phyloP scores from a whole-genome alignment of 805 yeast genomes.

The Saccharomycopsis sp. region DNA sequence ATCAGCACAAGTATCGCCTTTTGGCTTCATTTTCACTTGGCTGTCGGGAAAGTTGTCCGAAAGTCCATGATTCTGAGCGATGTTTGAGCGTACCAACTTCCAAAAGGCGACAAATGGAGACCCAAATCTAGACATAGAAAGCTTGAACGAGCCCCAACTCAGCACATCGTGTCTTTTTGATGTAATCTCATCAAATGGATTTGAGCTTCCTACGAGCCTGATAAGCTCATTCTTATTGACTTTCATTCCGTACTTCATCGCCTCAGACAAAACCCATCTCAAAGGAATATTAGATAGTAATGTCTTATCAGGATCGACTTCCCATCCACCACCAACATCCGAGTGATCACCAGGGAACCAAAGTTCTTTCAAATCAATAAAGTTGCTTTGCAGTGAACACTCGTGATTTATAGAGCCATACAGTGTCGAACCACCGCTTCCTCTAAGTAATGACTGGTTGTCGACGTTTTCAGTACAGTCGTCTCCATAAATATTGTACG shows the following conservation, averaged over 20 bases:
- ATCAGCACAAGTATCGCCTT: not conserved
- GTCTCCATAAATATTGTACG: constrained; percentile 12
- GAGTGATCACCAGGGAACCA: constrained; percentile 71
- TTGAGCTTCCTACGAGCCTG: constrained; percentile 35
- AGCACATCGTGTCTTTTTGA: constrained; percentile 49
- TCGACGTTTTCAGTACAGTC: constrained; percentile 5
- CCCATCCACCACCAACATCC: constrained; percentile 68
- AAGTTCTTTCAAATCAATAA: constrained; percentile 39
- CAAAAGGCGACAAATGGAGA: not conserved
- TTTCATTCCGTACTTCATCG: constrained; percentile 42
- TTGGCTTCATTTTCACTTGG: not conserved
- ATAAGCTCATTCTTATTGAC: constrained; percentile 38
- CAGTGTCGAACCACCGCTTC: not conserved
- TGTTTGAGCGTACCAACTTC: not conserved
- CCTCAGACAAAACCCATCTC: constrained; percentile 55
- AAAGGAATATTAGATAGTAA: constrained; percentile 44
- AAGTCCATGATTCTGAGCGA: not conserved
- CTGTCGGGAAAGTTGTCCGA: not conserved
- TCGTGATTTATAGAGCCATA: not conserved
- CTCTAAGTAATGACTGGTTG: not conserved
- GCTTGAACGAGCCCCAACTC: not conserved
- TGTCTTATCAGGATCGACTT: constrained; percentile 38
- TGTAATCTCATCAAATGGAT: constrained; percentile 37
- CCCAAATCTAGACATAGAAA: not conserved
- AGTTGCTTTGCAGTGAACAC: constrained; percentile 3